A percentile compares a stretch with the other conserved stretches of the same genome.
These are phyloP conservation scores for Murraya paniculata DNA, from an alignment of 345 rosid genomes.

Conservation along the genomic window DNA sequence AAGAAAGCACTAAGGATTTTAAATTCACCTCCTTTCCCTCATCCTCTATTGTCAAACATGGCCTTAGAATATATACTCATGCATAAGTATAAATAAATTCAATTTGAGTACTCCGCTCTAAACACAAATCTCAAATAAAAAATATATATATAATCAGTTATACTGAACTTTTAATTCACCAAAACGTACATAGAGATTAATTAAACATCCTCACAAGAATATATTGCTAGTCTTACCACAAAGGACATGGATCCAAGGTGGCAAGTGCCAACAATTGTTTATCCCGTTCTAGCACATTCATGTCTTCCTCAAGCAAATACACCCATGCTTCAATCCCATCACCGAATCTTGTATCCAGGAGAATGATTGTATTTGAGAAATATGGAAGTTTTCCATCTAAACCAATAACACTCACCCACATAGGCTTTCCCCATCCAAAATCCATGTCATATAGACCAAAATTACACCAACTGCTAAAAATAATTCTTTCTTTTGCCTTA, in stretches of 20 bases:
- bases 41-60: too few species aligned
- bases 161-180: background rate
- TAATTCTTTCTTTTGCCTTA: conserved; percentile 14
- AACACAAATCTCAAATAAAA: too few species aligned
- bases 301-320: conserved; percentile 22
- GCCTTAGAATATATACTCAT: too few species aligned
- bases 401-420: conserved; percentile 19
- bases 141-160: too few species aligned
- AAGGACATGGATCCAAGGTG: conserved; percentile 19
- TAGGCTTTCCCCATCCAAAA: conserved; percentile 40
- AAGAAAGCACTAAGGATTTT: too few species aligned
- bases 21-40: too few species aligned
- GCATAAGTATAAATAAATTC: too few species aligned
- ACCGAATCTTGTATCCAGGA: background rate
- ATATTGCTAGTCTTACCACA: background rate
- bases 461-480: conserved; percentile 4
- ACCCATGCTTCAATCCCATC: conserved; percentile 30
- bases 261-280: conserved; percentile 16
- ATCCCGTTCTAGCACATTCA: conserved; percentile 9
- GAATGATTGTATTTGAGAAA: background rate
- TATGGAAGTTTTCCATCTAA: background rate
- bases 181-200: too few species aligned
- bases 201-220: background rate
- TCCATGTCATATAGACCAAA: conserved; percentile 9
- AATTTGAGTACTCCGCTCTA: too few species aligned